Conservation (phyloP, 768 basidiomycete genomes). For the Amanita jacksonii region DNA sequence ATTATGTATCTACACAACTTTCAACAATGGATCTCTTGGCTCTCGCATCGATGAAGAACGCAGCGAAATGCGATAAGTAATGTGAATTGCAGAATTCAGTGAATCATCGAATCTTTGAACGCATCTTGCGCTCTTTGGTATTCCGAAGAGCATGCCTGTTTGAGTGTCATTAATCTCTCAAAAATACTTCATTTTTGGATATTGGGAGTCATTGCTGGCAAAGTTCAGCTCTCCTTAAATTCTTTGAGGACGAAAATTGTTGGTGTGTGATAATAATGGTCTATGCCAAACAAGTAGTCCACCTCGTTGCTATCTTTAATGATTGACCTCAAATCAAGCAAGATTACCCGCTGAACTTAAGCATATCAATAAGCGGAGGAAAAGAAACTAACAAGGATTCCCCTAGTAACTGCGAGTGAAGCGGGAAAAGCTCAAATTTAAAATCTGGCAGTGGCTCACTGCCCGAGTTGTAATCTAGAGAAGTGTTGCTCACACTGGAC, state of each 20-base stretch:
- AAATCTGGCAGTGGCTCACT: slow-evolving; percentile 42
- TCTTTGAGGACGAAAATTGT: too few relatives aligned
- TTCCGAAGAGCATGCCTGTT: slow-evolving; percentile 69
- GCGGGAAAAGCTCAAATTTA: too few relatives aligned
- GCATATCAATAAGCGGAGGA: slow-evolving; percentile 87
- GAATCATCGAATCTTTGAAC: slow-evolving; percentile 82
- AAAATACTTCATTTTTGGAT: slow-evolving; percentile 25
- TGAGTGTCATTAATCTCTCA: slow-evolving; percentile 62
- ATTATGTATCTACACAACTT: slow-evolving; percentile 28
- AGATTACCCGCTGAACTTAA: slow-evolving; percentile 83
- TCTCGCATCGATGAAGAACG: slow-evolving; percentile 77
- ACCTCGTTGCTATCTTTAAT: too few relatives aligned
- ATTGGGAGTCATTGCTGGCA: too few relatives aligned
- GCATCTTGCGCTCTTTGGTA: slow-evolving; percentile 71
- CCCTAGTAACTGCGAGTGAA: slow-evolving; percentile 85
- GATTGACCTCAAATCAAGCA: slow-evolving; percentile 67
- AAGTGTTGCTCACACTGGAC: too few relatives aligned
- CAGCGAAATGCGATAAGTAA: slow-evolving; percentile 76
- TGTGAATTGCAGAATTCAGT: slow-evolving; percentile 79
- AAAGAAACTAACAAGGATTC: slow-evolving; percentile 90
- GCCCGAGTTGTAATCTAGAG: too few relatives aligned
- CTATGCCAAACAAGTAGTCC: too few relatives aligned
- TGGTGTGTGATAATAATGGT: too few relatives aligned
- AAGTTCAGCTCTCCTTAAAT: too few relatives aligned
- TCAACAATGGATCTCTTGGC: slow-evolving; percentile 65